These are phyloP conservation scores for Taphrina communis DNA, from an alignment of 1,139 yeast species.

Conservation along the genomic window DNA sequence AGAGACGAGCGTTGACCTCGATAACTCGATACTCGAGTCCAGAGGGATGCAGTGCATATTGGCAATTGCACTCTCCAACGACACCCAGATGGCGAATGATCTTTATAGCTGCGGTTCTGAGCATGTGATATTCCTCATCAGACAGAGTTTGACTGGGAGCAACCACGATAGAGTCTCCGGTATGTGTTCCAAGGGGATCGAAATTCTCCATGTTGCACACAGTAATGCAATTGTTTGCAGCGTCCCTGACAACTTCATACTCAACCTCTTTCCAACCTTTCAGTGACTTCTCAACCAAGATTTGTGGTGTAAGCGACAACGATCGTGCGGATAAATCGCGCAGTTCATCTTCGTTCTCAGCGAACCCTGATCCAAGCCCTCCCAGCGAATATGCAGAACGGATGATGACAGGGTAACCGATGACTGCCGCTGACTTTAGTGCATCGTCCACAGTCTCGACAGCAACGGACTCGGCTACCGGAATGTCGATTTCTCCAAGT, in stretches of 20 bases:
- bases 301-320: conserved; percentile 88
- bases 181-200: conserved; percentile 96
- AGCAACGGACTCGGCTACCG: conserved; percentile 95
- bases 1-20: conserved; percentile 95
- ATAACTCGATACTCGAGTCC: conserved; percentile 94
- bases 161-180: conserved; percentile 98
- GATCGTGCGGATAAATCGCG: conserved; percentile 87
- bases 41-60: conserved; percentile 93
- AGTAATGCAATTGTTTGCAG: conserved; percentile 95
- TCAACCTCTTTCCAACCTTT: conserved; percentile 99
- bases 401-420: conserved; percentile 95
- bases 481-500: conserved; percentile 74
- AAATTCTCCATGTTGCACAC: conserved; percentile 99
- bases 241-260: conserved; percentile 97
- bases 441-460: conserved; percentile 95
- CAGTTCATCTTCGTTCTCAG: conserved; percentile 78
- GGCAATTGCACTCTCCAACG: conserved; percentile 98
- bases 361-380: conserved; percentile 98
- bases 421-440: conserved; percentile 77
- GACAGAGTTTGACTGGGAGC: conserved; percentile 98
- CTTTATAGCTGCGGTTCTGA: conserved; percentile 95
- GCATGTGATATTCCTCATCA: conserved; percentile 97
- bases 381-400: conserved; percentile 98
- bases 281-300: conserved; percentile 91
- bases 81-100: conserved; percentile 97